phyloP scores from a whole-genome alignment of 2,329 filamentous ascomycete genomes.

The Dichotomopilus funicola region DNA sequence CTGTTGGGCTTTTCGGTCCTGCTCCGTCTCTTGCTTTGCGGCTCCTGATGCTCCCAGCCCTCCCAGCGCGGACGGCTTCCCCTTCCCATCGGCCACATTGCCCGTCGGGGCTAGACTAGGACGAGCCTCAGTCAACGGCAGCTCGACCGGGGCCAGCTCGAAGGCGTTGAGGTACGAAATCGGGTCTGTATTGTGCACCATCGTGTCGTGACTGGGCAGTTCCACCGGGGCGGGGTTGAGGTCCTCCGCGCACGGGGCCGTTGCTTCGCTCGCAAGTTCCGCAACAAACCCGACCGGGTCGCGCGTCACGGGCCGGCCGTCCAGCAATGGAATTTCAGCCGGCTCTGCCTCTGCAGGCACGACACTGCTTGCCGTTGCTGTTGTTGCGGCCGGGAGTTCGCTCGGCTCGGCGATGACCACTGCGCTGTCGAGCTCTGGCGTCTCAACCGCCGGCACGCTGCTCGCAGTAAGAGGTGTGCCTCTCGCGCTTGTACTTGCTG shows the following conservation, averaged over 20 bases:
- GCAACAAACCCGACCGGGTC: constrained; percentile 41
- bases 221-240: constrained; percentile 36
- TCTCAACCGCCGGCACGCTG: constrained; percentile 20
- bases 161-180: constrained; percentile 12
- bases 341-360: background rate
- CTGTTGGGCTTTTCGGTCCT: constrained; percentile 2
- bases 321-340: constrained; percentile 29
- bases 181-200: constrained; percentile 23
- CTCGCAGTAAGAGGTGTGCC: constrained; percentile 21
- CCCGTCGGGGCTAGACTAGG: background rate
- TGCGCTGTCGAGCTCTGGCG: constrained; percentile 13
- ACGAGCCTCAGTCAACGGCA: constrained; percentile 3
- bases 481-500: constrained; percentile 20
- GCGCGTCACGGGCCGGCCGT: constrained; percentile 29
- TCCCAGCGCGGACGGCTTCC: no score
- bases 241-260: constrained; percentile 36
- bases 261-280: constrained; percentile 42
- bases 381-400: background rate
- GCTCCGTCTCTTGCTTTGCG: constrained; percentile 1
- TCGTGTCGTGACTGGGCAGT: constrained; percentile 31
- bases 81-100: background rate
- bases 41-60: background rate
- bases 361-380: background rate
- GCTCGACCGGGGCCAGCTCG: constrained; percentile 16
- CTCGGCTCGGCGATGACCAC: background rate